Conservation (phyloP, 352 stramenopile genomes). For the Phytophthora foliorum region DNA sequence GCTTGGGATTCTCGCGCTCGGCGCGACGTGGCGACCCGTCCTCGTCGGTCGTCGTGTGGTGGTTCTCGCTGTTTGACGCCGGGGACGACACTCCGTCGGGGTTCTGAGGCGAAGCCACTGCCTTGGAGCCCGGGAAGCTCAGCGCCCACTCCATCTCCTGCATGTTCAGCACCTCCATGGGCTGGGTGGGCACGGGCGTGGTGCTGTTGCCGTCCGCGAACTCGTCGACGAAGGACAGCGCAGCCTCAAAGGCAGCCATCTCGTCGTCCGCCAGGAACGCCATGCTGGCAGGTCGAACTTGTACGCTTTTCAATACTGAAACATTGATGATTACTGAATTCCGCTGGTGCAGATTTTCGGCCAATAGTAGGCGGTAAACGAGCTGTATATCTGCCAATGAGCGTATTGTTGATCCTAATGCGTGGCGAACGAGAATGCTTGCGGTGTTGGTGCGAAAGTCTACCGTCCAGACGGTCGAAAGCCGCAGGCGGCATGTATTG, state of each 20-base stretch:
- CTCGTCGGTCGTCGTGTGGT: constrained; percentile 40
- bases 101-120: constrained; percentile 20
- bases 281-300: too few relatives aligned
- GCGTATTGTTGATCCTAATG: background rate
- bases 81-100: constrained; percentile 20
- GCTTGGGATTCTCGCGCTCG: constrained; percentile 30
- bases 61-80: constrained; percentile 29
- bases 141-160: constrained; percentile 42
- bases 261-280: constrained; percentile 45
- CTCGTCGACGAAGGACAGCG: constrained; percentile 48
- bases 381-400: background rate
- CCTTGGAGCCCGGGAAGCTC: constrained; percentile 3
- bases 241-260: constrained; percentile 43
- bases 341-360: constrained; percentile 20
- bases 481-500: background rate
- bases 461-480: background rate
- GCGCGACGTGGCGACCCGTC: constrained; percentile 26
- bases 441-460: too few relatives aligned
- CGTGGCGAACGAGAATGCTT: too few relatives aligned
- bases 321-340: constrained; percentile 8
- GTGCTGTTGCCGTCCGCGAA: constrained; percentile 16
- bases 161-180: constrained; percentile 27
- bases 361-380: constrained; percentile 7
- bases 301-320: constrained; percentile 26
- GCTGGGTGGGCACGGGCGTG: background rate